Conservation (phyloP, 805 yeast species). For the Ascoidea asiatica region DNA sequence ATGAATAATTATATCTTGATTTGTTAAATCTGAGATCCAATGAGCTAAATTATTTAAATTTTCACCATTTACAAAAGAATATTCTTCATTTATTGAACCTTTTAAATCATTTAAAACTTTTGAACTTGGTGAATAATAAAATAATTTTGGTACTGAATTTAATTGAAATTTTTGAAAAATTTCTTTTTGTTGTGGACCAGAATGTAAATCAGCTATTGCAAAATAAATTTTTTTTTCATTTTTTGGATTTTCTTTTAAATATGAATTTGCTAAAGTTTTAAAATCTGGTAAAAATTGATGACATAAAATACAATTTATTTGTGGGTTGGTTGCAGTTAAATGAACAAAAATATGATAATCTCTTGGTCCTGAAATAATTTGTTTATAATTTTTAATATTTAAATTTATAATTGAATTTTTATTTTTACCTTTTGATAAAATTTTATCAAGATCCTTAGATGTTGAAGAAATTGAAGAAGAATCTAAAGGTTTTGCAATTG, state of each 20-base stretch:
- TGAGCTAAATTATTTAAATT: slow-evolving; percentile 17
- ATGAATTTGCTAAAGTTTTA: slow-evolving; percentile 47
- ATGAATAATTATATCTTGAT: slow-evolving; percentile 14
- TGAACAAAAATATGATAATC: slow-evolving; percentile 56
- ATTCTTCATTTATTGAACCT: slow-evolving; percentile 23
- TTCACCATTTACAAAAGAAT: slow-evolving; percentile 33
- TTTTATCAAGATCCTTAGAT: too few species aligned
- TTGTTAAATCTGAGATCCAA: slow-evolving; percentile 15
- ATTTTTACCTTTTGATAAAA: too few species aligned
- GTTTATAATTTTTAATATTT: slow-evolving; percentile 47
- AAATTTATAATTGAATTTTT: slow-evolving; percentile 24
- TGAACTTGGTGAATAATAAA: slow-evolving; percentile 40
- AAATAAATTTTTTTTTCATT: slow-evolving; percentile 44
- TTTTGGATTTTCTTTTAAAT: slow-evolving; percentile 41
- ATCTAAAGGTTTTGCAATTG: too few species aligned
- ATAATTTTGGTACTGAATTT: slow-evolving; percentile 69
- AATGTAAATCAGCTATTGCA: slow-evolving; percentile 59
- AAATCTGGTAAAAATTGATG: slow-evolving; percentile 52
- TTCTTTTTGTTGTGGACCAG: slow-evolving; percentile 35
- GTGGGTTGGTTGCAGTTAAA: slow-evolving; percentile 61
- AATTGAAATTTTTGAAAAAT: slow-evolving; percentile 29
- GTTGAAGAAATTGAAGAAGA: too few species aligned
- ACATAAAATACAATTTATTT: slow-evolving; percentile 71
- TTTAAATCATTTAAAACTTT: slow-evolving; percentile 15
- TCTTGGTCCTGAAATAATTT: slow-evolving; percentile 46